Base-by-base conservation (phyloP, 768 basidiomycete species). In the Lenzites betulinus region DNA sequence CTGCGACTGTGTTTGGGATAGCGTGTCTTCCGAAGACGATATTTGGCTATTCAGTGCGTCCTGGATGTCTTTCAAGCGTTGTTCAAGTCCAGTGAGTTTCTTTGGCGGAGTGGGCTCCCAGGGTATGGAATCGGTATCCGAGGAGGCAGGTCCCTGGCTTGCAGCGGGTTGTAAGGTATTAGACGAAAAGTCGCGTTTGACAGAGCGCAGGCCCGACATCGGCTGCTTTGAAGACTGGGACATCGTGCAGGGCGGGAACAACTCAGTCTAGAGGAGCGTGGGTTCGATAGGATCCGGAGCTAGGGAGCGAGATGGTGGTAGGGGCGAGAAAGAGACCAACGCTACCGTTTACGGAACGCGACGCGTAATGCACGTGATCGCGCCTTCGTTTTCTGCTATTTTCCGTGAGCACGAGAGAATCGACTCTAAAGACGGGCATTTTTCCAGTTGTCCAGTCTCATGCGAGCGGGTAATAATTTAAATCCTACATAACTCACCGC, bases 161-260 rank as follows among this genome's bases (percentile, higher is more conserved):
- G 73, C 71, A 76, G n/a, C n/a, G n/a, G 82, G 81, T 12, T 76
- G 72, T 2, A 70, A 59, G 3, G 70, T 38, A 3, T 74, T 63
- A 6, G 68, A 74, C 48, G 87, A 88, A 70, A 83, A 92, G 70
- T 91, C 84, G 59, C 90, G 82, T 63, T 79, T 78, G 46, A 90
- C 62, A 1, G 79, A 78, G 36, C 82, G 75, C 23, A 92, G 79
- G 1, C 89, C 90, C 0, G 89, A 91, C 64, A 71, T 70, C 2
- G 70, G 68, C 46, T 73, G 72, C 49, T 67, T 71, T 2, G 60
- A 33, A 7, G 63, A 15, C 25, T 56, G 54, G 22, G 56, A 33
- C 58, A 65, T 58, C 9, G 39, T 22, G 22, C 6, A 38, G 7
- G 20, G 12, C 23, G n/a, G 2, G 12, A n/a, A n/a, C n/a, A n/a